phyloP scores from a whole-genome alignment of 768 basidiomycete species.

The Glaciozyma antarctica region DNA sequence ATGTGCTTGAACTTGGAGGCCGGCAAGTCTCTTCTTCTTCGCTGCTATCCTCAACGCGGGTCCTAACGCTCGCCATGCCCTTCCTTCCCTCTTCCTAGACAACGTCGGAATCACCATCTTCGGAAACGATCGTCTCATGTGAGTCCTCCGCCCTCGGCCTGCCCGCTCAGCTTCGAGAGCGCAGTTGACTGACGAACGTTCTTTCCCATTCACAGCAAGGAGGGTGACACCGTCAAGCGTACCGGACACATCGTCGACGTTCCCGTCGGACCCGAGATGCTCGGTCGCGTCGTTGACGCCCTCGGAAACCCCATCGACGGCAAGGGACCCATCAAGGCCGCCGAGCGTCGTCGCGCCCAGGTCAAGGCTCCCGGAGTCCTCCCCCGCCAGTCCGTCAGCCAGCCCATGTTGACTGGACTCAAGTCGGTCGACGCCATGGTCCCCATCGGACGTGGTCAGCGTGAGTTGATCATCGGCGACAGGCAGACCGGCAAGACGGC shows the following conservation, averaged over 20 bases:
- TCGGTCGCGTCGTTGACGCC: conserved; percentile 98
- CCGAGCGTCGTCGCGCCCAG: conserved; percentile 91
- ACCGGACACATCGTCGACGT: conserved; percentile 99
- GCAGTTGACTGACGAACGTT: conserved; percentile 42
- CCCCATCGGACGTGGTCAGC: conserved; percentile 99
- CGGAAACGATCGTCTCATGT: conserved; percentile 43
- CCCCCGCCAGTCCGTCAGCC: conserved; percentile 95
- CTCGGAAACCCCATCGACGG: conserved; percentile 99
- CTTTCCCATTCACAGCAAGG: conserved; percentile 95
- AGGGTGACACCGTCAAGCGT: conserved; percentile 99
- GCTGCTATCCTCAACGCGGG: background rate
- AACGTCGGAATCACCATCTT: conserved; percentile 99
- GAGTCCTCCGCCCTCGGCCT: background rate
- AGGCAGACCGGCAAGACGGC: conserved; percentile 99
- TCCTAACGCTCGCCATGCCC: conserved; percentile 12
- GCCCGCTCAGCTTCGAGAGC: background rate
- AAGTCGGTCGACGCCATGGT: conserved; percentile 99
- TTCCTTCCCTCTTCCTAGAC: conserved; percentile 35
- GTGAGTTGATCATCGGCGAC: conserved; percentile 99
- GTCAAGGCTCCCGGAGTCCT: conserved; percentile 98
- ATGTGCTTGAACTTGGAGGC: conserved; percentile 99
- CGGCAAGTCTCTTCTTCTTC: conserved; percentile 43
- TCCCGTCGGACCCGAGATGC: conserved; percentile 90
- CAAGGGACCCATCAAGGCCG: conserved; percentile 89
- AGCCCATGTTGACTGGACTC: conserved; percentile 99